These are phyloP conservation scores for Cyclotella distinguenda DNA, from an alignment of 108 stramenopile species.

Conservation along the genomic window DNA sequence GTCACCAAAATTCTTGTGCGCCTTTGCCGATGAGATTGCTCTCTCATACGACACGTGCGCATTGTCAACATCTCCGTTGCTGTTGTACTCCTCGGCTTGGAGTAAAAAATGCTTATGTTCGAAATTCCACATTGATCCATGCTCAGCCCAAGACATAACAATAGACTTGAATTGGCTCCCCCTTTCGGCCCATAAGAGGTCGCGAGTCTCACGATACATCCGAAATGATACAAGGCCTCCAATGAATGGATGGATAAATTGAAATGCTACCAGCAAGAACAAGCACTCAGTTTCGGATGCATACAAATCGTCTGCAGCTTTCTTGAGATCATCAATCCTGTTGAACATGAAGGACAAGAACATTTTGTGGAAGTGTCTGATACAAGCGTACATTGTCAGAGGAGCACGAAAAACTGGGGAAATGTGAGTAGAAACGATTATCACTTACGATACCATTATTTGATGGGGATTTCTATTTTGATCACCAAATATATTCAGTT, in stretches of 20 bases:
- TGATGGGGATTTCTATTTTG: constrained; percentile 1
- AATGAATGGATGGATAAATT: constrained; percentile 1
- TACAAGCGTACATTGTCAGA: not conserved
- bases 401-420: not conserved
- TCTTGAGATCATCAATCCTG: constrained; percentile 1
- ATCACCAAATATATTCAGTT: not conserved
- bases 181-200: not conserved
- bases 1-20: constrained; percentile 14
- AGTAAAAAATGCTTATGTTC: constrained; percentile 16
- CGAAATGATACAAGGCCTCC: constrained; percentile 10
- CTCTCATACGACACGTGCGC: constrained; percentile 6
- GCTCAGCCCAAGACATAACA: constrained; percentile 4
- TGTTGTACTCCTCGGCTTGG: constrained; percentile 20
- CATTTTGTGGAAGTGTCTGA: not conserved
- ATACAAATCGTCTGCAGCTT: not conserved
- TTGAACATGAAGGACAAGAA: not conserved
- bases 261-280: not conserved
- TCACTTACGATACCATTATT: not conserved
- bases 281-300: not conserved
- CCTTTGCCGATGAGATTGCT: constrained; percentile 9
- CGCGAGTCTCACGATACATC: constrained; percentile 11
- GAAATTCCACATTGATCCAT: constrained; percentile 24
- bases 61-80: not conserved
- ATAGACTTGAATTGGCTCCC: constrained; percentile 1
- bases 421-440: not conserved